phyloP scores from a whole-genome alignment of 352 stramenopile species.

The Phytophthora pini region DNA sequence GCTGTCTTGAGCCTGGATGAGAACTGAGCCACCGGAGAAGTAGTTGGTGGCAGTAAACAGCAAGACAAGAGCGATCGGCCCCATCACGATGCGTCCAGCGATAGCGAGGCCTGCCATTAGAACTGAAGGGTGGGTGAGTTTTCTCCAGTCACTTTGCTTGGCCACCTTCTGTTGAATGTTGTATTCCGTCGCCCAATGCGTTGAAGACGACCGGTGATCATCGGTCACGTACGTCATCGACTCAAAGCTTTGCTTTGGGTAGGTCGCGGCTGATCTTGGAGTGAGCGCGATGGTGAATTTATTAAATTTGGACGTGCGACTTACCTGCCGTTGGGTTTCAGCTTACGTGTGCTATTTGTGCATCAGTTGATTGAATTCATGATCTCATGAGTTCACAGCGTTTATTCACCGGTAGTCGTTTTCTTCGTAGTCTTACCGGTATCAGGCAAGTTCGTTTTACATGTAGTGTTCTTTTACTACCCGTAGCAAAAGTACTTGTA shows the following conservation, averaged over 20 bases:
- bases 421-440: too few species aligned
- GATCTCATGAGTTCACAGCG: too few species aligned
- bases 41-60: conserved; percentile 10
- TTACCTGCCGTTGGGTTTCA: too few species aligned
- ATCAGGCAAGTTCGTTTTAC: too few species aligned
- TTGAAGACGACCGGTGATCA: neutral
- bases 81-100: conserved; percentile 10
- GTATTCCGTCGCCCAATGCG: conserved; percentile 12
- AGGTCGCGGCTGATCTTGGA: neutral
- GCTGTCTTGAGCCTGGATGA: conserved; percentile 13
- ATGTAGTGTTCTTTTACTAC: too few species aligned
- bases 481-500: too few species aligned
- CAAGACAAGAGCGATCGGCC: conserved; percentile 11
- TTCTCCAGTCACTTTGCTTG: neutral
- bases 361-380: too few species aligned
- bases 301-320: too few species aligned
- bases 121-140: conserved; percentile 5
- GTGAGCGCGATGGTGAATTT: too few species aligned
- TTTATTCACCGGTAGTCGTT: too few species aligned
- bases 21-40: neutral
- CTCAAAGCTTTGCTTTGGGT: neutral
- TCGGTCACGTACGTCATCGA: neutral
- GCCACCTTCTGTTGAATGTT: conserved; percentile 6
- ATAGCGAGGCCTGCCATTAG: conserved; percentile 11
- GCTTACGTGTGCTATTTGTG: too few species aligned